Conservation (phyloP, 1,139 yeast genomes). For the Kurtzmaniella quercitrusa region DNA sequence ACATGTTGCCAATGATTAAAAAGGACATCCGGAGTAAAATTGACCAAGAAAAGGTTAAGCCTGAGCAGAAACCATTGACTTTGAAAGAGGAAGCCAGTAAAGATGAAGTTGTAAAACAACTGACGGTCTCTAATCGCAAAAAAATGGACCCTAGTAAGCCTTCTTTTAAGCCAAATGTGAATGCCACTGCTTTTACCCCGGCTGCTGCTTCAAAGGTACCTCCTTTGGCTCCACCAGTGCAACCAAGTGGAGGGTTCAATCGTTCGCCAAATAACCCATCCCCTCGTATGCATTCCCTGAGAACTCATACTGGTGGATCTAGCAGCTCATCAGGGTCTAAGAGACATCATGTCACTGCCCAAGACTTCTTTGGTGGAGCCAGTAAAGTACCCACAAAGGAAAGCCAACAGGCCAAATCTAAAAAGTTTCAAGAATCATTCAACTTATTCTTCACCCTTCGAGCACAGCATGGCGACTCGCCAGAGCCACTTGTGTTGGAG, state of each 20-base stretch:
- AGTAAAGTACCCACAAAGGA: conserved; percentile 45
- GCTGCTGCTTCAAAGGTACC: conserved; percentile 23
- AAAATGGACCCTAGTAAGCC: conserved; percentile 56
- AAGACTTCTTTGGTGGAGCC: conserved; percentile 47
- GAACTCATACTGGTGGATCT: conserved; percentile 24
- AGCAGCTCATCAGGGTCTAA: conserved; percentile 17
- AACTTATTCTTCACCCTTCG: conserved; percentile 51
- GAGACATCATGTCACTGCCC: conserved; percentile 39
- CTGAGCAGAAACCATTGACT: conserved; percentile 11
- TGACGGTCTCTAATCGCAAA: conserved; percentile 16
- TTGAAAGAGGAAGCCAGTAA: neutral
- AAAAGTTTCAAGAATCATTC: conserved; percentile 45
- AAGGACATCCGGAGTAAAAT: conserved; percentile 57
- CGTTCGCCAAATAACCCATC: conserved; percentile 29
- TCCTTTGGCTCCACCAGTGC: conserved; percentile 26
- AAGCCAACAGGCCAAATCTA: conserved; percentile 31
- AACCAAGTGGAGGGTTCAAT: conserved; percentile 22
- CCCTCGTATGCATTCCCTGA: conserved; percentile 30
- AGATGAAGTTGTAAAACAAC: conserved; percentile 41
- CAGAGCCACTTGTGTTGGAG: conserved; percentile 34
- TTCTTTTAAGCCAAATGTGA: conserved; percentile 66
- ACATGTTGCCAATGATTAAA: conserved; percentile 69
- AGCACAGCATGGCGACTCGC: conserved; percentile 28
- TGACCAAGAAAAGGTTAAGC: conserved; percentile 5
- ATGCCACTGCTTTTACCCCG: conserved; percentile 70